Base-by-base conservation (phyloP, 2,329 filamentous ascomycete genomes). In the Daldinia sp. region DNA sequence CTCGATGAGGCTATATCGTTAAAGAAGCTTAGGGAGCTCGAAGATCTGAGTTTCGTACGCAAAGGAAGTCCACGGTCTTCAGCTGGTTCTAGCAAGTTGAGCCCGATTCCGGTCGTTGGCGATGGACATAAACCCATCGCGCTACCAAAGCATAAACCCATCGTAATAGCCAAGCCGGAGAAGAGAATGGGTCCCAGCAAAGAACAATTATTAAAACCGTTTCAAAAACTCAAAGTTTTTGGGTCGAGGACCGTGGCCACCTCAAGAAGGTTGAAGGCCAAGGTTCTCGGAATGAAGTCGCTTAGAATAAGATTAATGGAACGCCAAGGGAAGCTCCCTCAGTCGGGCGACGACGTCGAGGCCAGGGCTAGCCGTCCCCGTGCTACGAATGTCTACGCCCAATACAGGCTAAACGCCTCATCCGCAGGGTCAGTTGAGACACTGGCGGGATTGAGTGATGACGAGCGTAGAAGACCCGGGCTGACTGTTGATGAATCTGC, bases 401-500 rank as follows among this genome's bases (percentile, higher is more conserved):
- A 13, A 13, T 58, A 47, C 13, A 41, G 59, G 35, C 4, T 6
- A 1, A 34, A 58, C 10, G 53, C 47, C 11, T 3, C 39, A 35
- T 32, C 30, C 19, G 32, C 35, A n/a, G 64, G 35, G 53, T 70
- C 66, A 59, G 49, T 69, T 61, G 65, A 67, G 45, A 63, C 58
- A 45, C 45, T 56, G 37, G 52, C 39, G 7, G 56, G 19, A 25
- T 11, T 60, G 47, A 68, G 66, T 43, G 62, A 62, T 25, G 60
- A 61, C 19, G 58, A 61, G 8, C 57, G 63, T 25, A 57, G 51
- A 13, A 63, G 56, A 27, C 66, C 66, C 17, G 55, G 37, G 41
- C 60, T 68, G 47, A 59, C 50, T 4, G 41, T 74, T 41, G 68
- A 71, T 25, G 66, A 66, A 27, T 61, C 63, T 10, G 64, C 68